Conservation (phyloP, 2,329 filamentous ascomycete species). For the Helotiales sp. region DNA sequence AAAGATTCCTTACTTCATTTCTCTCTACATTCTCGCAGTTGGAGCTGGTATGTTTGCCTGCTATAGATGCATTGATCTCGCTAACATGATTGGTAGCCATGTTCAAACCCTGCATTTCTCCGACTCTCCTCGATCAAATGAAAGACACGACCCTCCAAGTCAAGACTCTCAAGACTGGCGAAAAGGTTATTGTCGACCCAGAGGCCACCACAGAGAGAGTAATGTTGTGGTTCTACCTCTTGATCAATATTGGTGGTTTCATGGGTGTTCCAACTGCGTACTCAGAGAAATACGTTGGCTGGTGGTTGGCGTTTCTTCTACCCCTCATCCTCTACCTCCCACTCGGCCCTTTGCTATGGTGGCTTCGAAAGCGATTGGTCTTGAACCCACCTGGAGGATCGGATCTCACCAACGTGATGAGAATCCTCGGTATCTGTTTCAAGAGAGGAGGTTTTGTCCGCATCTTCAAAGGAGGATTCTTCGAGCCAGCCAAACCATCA, state of each 20-base stretch:
- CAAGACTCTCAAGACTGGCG: constrained; percentile 50
- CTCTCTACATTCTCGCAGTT: constrained; percentile 29
- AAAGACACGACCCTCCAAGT: constrained; percentile 42
- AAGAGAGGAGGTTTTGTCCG: constrained; percentile 63
- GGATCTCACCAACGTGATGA: constrained; percentile 47
- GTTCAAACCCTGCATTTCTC: constrained; percentile 71
- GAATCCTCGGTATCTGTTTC: constrained; percentile 42
- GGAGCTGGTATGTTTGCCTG: constrained; percentile 37
- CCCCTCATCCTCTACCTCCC: constrained; percentile 61
- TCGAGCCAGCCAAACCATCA: constrained; percentile 68
- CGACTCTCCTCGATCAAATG: constrained; percentile 61
- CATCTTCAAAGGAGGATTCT: constrained; percentile 54
- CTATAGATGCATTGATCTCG: constrained; percentile 53
- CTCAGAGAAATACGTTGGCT: constrained; percentile 48
- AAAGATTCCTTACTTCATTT: constrained; percentile 46
- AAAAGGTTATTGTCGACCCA: constrained; percentile 61
- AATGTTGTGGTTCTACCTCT: constrained; percentile 59
- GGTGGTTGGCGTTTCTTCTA: constrained; percentile 47
- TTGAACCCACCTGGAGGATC: constrained; percentile 47
- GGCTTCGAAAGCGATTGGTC: constrained; percentile 42
- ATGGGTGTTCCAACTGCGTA: constrained; percentile 46
- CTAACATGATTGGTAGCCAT: constrained; percentile 64
- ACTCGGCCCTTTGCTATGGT: constrained; percentile 52
- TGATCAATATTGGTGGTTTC: constrained; percentile 65
- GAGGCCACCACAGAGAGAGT: constrained; percentile 53